Base-by-base conservation (phyloP, 345 rosid genomes). In the Passiflora organensis region DNA sequence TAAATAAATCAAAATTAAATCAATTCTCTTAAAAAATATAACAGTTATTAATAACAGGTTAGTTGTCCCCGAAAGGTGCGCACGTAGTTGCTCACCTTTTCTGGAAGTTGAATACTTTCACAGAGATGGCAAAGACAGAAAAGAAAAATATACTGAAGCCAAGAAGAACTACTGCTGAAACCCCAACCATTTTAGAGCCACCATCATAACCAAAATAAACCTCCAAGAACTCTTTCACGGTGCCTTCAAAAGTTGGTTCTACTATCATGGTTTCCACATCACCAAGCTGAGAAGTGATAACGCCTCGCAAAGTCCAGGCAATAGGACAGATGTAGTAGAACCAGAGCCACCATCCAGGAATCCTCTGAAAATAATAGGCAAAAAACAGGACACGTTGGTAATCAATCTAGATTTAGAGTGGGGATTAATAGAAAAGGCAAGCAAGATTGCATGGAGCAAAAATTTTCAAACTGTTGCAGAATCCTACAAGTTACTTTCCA, bases 261-360 rank as follows among this genome's bases (percentile, higher is more conserved):
- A 48, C 59, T 50, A 88, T 80, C 59, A 56, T 72, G 49, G 71
- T 74, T 50, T 85, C 87, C 54, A 84, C 90, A 66, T 85, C 95
- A 22, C 95, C 88, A 13, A 91, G 87, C 80, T 83, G 95, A 43
- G 98, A 88, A 5, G 73, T 61, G 43, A 88, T 81, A 19, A 88
- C 22, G 13, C 96, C 96, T 24, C 68, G 75, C 23, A 91, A 75
- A 32, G 90, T 91, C 98, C 98, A 91, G 14, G 95, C 82, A 59
- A 85, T 71, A 22, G 95, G 96, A 68, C 82, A 73, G 23, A 91
- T 79, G 76, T 85, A 78, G 68, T 85, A 82, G 78, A 88, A 88
- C 95, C 98, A 91, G 39, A 91, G 65, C 98, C 96, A 88, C 98
- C 96, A 91, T 64, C 72, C 86, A 0, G 95, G 96, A 47, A 91